These are phyloP conservation scores for Wickerhamomyces tratensis DNA, from an alignment of 805 yeast genomes.

Conservation along the genomic window DNA sequence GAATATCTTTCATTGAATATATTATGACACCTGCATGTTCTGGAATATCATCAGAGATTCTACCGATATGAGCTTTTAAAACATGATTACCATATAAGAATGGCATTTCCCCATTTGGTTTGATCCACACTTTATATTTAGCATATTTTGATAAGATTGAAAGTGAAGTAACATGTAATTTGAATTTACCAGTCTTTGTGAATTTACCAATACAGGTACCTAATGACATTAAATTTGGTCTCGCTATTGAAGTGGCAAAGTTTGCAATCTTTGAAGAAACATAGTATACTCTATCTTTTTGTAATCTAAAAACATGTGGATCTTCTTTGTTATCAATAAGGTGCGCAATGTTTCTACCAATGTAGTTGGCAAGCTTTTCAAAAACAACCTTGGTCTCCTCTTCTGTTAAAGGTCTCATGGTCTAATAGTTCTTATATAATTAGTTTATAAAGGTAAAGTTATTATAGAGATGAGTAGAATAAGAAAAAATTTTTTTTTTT, in stretches of 20 bases:
- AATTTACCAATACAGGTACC: slow-evolving; percentile 95
- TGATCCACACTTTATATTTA: slow-evolving; percentile 92
- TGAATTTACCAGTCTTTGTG: slow-evolving; percentile 94
- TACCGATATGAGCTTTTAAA: slow-evolving; percentile 91
- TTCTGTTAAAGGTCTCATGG: slow-evolving; percentile 91
- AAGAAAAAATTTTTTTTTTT: too few species aligned
- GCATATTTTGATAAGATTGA: slow-evolving; percentile 80
- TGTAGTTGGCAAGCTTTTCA: slow-evolving; percentile 91
- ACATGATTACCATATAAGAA: slow-evolving; percentile 94
- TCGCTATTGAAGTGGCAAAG: slow-evolving; percentile 82
- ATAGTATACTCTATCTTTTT: slow-evolving; percentile 93
- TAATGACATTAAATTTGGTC: slow-evolving; percentile 83
- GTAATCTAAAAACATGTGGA: slow-evolving; percentile 91
- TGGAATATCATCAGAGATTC: slow-evolving; percentile 95
- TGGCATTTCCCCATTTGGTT: slow-evolving; percentile 97
- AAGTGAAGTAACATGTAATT: slow-evolving; percentile 88
- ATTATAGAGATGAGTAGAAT: too few species aligned
- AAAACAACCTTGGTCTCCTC: slow-evolving; percentile 95
- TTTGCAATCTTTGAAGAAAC: slow-evolving; percentile 76
- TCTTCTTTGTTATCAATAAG: slow-evolving; percentile 69
- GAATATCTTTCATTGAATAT: slow-evolving; percentile 84
- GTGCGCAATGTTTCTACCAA: slow-evolving; percentile 90
- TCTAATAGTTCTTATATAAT: neutral
- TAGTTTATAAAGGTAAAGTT: too few species aligned
- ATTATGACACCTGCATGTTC: slow-evolving; percentile 96